A percentile compares a stretch with the other conserved stretches of the same genome.
Evolutionary conservation across 768 basidiomycete genomes (phyloP).

Genomic region (Tricholoma sp.): DNA sequence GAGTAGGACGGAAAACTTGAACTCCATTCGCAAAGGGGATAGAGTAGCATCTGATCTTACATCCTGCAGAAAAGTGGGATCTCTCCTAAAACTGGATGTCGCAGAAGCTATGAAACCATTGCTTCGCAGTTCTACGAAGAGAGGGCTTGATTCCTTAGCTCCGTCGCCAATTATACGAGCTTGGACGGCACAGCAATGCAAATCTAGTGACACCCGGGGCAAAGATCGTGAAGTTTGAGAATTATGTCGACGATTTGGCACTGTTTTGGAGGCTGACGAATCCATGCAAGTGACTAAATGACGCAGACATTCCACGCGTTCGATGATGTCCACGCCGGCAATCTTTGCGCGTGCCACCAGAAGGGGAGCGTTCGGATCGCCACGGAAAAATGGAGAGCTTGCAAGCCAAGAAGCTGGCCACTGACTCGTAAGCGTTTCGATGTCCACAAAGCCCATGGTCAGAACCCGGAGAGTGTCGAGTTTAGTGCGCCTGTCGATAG

Average conservation of each 20-base stretch:
- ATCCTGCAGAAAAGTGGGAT: conserved; percentile 14
- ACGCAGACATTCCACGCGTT: conserved; percentile 49
- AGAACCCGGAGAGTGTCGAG: conserved; percentile 36
- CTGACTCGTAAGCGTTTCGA: conserved; percentile 44
- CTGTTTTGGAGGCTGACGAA: conserved; percentile 6
- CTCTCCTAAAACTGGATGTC: conserved; percentile 36
- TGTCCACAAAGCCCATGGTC: conserved; percentile 32
- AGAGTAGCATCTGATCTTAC: conserved; percentile 29
- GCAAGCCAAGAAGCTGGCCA: conserved; percentile 60
- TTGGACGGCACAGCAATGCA: conserved; percentile 45
- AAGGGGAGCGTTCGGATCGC: conserved; percentile 57
- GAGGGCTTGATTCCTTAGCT: conserved; percentile 33
- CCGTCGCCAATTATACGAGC: conserved; percentile 48
- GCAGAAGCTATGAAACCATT: conserved; percentile 44
- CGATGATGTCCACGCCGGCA: conserved; percentile 44
- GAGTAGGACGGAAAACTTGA: conserved; percentile 35
- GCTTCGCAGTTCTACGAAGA: conserved; percentile 52
- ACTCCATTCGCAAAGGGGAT: conserved; percentile 41
- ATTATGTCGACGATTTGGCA: conserved; percentile 8
- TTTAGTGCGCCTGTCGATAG: conserved; percentile 38
- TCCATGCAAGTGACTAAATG: conserved; percentile 21
- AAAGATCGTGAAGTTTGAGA: conserved; percentile 26
- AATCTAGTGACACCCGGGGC: conserved; percentile 45
- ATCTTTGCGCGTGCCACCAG: conserved; percentile 42
- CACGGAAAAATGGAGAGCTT: conserved; percentile 42